Base-by-base conservation (phyloP, 306 rosid genomes). In the Citrullus mucosospermus region DNA sequence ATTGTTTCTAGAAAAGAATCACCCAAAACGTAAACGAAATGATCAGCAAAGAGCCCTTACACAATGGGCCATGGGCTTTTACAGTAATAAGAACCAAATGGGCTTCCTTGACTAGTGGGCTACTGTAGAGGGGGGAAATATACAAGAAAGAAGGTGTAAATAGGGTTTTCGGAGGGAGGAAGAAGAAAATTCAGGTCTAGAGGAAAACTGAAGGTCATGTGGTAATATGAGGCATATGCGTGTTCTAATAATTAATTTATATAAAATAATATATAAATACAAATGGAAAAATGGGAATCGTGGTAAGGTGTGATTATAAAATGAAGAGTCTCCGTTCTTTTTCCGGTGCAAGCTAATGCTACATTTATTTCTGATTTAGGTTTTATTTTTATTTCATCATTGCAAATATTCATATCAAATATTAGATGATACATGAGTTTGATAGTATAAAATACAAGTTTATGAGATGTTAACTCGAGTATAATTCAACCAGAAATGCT, bases 111-210 rank as follows among this genome's bases (percentile, higher is more conserved):
- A 25, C 28, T 25, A 25, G 28, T 25, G 28, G 28, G 28, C 28
- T 25, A 25, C 28, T 25, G 28, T 75, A 63, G 30, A 51, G 28
- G 36, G 54, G 57, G 81, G 74, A 57, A 81, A 79, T 82, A 85
- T 80, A 81, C 17, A 78, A 53, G 81, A 69, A 83, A 85, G 77
- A 83, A 85, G 66, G 85, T 79, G 80, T 61, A 73, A 84, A 86
- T 92, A 92, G 97, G 97, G 96, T 90, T 92, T 90, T 78, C 66
- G 61, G 83, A 63, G 82, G 84, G 18, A 74, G 81, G 75, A 51
- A 57, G 83, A 83, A 80, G 87, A 85, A 81, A 88, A 81, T 83
- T 78, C 80, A 86, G 85, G 86, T 80, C 75, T 43, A 80, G 79
- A 79, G 20, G 76, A 68, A 82, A 82, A 82, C 55, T 65, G 82